Evolutionary conservation across 164 flowering plant genomes (phyloP).

Genomic region (Saururus chinensis): DNA sequence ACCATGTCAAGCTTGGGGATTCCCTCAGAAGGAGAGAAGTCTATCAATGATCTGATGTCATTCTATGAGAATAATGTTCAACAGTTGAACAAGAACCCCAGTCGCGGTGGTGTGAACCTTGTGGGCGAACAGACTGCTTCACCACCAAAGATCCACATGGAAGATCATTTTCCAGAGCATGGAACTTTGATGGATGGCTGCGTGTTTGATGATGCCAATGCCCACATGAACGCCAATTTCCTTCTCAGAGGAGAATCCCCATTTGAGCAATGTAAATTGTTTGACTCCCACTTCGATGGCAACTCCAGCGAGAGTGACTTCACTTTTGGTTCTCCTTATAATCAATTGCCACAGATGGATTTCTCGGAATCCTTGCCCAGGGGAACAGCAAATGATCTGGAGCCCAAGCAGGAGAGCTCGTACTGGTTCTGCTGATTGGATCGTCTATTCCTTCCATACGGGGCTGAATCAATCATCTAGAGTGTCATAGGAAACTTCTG

Average conservation of each 20-base stretch:
- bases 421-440: conserved; percentile 35
- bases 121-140: conserved; percentile 16
- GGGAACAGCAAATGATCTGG: conserved; percentile 14
- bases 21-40: conserved; percentile 60
- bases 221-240: conserved; percentile 12
- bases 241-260: conserved; percentile 26
- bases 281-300: conserved; percentile 22
- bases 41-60: conserved; percentile 52
- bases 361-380: conserved; percentile 19
- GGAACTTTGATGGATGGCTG: conserved; percentile 26
- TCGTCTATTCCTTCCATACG: background rate
- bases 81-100: conserved; percentile 15
- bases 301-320: conserved; percentile 20
- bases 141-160: conserved; percentile 23
- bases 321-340: conserved; percentile 43
- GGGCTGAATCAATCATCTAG: background rate
- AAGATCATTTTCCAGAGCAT: conserved; percentile 21
- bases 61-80: conserved; percentile 44
- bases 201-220: conserved; percentile 22
- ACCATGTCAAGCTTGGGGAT: conserved; percentile 41
- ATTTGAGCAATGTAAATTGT: conserved; percentile 32
- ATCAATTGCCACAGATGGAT: conserved; percentile 22
- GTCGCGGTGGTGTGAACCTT: conserved; percentile 9
- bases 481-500: background rate
- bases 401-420: conserved; percentile 30